A percentile compares a stretch with the other conserved stretches of the same genome.
Evolutionary conservation across 139 green algal species (phyloP).

Genomic region (Chlamydomonas applanata): DNA sequence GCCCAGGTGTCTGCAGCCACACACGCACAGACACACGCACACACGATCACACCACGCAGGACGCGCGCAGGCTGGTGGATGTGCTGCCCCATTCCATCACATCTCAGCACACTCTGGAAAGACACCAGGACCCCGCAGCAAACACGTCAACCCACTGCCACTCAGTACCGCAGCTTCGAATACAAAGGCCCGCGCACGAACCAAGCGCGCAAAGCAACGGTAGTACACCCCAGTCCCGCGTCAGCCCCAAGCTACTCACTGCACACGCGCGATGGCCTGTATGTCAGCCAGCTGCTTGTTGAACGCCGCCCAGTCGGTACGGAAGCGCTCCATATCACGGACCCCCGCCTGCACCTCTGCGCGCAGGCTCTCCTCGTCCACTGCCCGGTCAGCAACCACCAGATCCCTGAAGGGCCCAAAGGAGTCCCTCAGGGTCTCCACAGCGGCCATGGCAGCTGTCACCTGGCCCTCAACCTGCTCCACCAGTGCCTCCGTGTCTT

Average conservation of each 20-base stretch:
- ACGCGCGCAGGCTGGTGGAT: neutral
- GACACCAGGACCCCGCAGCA: no score
- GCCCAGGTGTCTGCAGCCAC: constrained; percentile 31
- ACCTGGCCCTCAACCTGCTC: constrained; percentile 27
- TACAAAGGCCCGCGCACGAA: neutral
- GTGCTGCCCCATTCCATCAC: no score
- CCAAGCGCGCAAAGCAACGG: no score
- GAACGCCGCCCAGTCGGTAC: constrained; percentile 24
- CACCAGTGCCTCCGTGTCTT: constrained; percentile 32
- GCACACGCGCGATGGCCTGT: constrained; percentile 10
- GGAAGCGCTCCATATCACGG: constrained; percentile 38
- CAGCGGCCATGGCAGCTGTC: constrained; percentile 30
- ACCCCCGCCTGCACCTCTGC: constrained; percentile 17
- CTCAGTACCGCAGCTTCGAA: neutral
- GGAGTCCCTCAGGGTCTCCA: constrained; percentile 35
- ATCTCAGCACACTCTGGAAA: no score
- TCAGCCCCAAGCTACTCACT: neutral
- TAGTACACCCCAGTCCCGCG: no score
- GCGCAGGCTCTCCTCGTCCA: constrained; percentile 20
- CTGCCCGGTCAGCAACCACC: constrained; percentile 18
- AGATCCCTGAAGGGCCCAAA: constrained; percentile 41
- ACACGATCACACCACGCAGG: neutral
- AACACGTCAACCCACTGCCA: no score
- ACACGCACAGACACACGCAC: neutral
- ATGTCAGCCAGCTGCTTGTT: constrained; percentile 32